A percentile compares a stretch with the other conserved stretches of the same genome.
Evolutionary conservation across 2,329 filamentous ascomycete species (phyloP).

Genomic region (Orbilia ellipsospora): DNA sequence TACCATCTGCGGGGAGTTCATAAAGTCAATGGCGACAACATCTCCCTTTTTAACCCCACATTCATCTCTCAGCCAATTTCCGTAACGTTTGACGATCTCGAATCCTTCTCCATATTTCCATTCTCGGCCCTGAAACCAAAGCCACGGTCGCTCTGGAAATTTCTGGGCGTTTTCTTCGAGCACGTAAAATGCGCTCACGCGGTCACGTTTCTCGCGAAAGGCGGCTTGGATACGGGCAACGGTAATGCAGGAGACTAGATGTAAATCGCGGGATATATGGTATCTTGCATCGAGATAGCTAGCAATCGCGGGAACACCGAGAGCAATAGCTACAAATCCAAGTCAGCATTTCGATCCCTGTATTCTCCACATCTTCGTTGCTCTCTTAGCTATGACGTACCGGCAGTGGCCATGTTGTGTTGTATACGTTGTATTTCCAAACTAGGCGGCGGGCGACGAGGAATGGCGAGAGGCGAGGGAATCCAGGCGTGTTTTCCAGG

Average conservation of each 20-base stretch:
- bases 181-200: slow-evolving; percentile 77
- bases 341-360: not conserved
- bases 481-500: not conserved
- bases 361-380: not conserved
- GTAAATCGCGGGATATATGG: slow-evolving; percentile 74
- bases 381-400: not conserved
- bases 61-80: slow-evolving; percentile 76
- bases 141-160: slow-evolving; percentile 65
- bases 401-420: slow-evolving; percentile 40
- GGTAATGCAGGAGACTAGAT: slow-evolving; percentile 69
- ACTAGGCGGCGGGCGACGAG: not conserved
- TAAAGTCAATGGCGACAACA: slow-evolving; percentile 82
- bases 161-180: slow-evolving; percentile 74
- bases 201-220: slow-evolving; percentile 69
- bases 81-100: slow-evolving; percentile 76
- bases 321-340: slow-evolving; percentile 61
- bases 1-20: slow-evolving; percentile 81
- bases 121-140: slow-evolving; percentile 75
- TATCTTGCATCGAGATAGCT: slow-evolving; percentile 82
- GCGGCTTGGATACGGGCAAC: slow-evolving; percentile 59
- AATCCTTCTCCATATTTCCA: slow-evolving; percentile 84
- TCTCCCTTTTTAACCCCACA: slow-evolving; percentile 75
- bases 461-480: not conserved
- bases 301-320: slow-evolving; percentile 74
- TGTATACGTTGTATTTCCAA: slow-evolving; percentile 7